phyloP scores from a whole-genome alignment of 2,329 filamentous ascomycete species.

The Aspergillus novoparasiticus region DNA sequence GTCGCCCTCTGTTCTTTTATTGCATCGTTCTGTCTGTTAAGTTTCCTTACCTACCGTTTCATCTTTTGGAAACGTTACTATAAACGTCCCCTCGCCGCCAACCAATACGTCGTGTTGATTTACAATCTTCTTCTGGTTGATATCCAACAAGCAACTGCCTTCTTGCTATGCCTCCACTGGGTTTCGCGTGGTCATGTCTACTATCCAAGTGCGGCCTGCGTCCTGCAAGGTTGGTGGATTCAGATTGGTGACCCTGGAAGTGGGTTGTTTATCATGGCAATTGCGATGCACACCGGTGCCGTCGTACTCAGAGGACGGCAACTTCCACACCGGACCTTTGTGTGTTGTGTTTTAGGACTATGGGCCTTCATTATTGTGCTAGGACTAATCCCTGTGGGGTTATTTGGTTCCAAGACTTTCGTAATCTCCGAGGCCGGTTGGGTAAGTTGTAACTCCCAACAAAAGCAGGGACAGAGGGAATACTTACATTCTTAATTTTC shows the following conservation, averaged over 20 bases:
- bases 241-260: constrained; percentile 55
- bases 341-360: constrained; percentile 44
- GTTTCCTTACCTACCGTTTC: constrained; percentile 53
- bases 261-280: constrained; percentile 55
- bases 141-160: constrained; percentile 52
- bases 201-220: constrained; percentile 48
- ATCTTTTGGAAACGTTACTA: constrained; percentile 53
- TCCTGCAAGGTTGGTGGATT: constrained; percentile 55
- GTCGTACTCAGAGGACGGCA: constrained; percentile 52
- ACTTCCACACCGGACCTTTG: constrained; percentile 47
- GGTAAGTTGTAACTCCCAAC: constrained; percentile 36
- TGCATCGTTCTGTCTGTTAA: constrained; percentile 34
- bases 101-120: constrained; percentile 56
- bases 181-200: constrained; percentile 44
- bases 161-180: constrained; percentile 51
- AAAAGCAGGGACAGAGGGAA: not conserved
- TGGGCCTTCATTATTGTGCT: constrained; percentile 52
- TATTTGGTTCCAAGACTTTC: constrained; percentile 46
- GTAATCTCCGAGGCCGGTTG: constrained; percentile 53
- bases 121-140: constrained; percentile 56
- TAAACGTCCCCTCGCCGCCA: constrained; percentile 51
- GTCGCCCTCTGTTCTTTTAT: constrained; percentile 47
- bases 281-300: constrained; percentile 55
- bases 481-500: not conserved
- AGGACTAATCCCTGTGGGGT: constrained; percentile 49